Evolutionary conservation across 2,329 filamentous ascomycete species (phyloP).

Genomic region (Hymenoscyphus repandus): DNA sequence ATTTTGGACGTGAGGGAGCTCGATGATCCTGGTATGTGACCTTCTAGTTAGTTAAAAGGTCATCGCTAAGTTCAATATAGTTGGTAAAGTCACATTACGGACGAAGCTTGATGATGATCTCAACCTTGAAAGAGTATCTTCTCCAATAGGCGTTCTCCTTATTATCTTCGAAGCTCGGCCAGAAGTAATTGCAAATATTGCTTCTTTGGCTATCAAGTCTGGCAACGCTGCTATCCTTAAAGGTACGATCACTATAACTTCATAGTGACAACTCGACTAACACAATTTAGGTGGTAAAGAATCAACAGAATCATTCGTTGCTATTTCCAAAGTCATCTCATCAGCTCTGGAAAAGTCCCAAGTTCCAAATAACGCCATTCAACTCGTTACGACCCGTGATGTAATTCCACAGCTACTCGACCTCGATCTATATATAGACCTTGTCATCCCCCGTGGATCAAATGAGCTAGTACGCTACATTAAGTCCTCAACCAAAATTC

Average conservation of each 20-base stretch:
- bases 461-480: slow-evolving; percentile 54
- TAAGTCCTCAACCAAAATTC: slow-evolving; percentile 87
- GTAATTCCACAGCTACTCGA: slow-evolving; percentile 82
- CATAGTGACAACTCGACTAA: slow-evolving; percentile 5
- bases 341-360: slow-evolving; percentile 64
- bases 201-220: slow-evolving; percentile 91
- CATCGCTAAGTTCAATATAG: slow-evolving; percentile 37
- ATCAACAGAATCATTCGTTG: slow-evolving; percentile 88
- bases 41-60: slow-evolving; percentile 2
- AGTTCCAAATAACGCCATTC: slow-evolving; percentile 82
- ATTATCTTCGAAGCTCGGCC: slow-evolving; percentile 98
- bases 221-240: slow-evolving; percentile 96
- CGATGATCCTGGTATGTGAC: slow-evolving; percentile 85
- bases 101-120: slow-evolving; percentile 85
- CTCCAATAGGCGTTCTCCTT: slow-evolving; percentile 92
- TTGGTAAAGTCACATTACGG: slow-evolving; percentile 77
- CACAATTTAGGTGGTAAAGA: slow-evolving; percentile 72
- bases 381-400: slow-evolving; percentile 90
- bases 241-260: slow-evolving; percentile 41
- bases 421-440: slow-evolving; percentile 82
- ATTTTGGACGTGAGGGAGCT: slow-evolving; percentile 83
- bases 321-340: slow-evolving; percentile 83
- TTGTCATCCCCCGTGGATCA: slow-evolving; percentile 75
- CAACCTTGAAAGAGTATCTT: slow-evolving; percentile 80
- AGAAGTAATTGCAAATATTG: slow-evolving; percentile 98